Conservation (phyloP, 2,329 filamentous ascomycete species). For the Aspergillus viridinutans region DNA sequence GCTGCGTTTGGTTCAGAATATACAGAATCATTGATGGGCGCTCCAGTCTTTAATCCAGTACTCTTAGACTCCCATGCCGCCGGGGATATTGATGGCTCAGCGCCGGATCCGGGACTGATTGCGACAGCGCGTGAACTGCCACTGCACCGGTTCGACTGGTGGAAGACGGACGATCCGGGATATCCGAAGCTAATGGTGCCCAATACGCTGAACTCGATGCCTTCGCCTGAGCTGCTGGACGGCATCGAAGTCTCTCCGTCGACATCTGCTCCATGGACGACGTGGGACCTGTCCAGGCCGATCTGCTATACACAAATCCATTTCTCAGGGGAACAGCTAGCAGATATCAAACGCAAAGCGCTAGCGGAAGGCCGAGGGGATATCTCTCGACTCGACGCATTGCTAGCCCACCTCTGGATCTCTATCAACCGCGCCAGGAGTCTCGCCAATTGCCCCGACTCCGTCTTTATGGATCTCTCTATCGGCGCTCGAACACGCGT, state of each 20-base stretch:
- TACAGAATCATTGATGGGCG: too few relatives aligned
- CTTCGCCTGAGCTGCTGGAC: conserved; percentile 1
- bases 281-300: conserved; percentile 38
- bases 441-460: conserved; percentile 18
- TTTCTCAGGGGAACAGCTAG: conserved; percentile 35
- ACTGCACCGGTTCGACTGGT: conserved; percentile 49
- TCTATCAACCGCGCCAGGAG: conserved; percentile 42
- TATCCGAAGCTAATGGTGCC: conserved; percentile 2
- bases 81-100: conserved; percentile 21
- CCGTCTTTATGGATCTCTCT: conserved; percentile 40
- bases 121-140: conserved; percentile 32
- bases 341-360: conserved; percentile 28
- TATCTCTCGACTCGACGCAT: conserved; percentile 44
- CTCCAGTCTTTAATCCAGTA: conserved; percentile 41
- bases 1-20: too few relatives aligned
- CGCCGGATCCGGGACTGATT: conserved; percentile 20
- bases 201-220: neutral
- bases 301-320: conserved; percentile 35
- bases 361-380: conserved; percentile 1
- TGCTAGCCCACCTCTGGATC: conserved; percentile 47
- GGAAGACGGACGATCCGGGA: conserved; percentile 23
- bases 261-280: conserved; percentile 37
- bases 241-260: conserved; percentile 26
- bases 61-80: conserved; percentile 33
- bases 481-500: conserved; percentile 41